These are phyloP conservation scores for Cardamine resedifolia DNA, from an alignment of 345 rosid species.

Conservation along the genomic window DNA sequence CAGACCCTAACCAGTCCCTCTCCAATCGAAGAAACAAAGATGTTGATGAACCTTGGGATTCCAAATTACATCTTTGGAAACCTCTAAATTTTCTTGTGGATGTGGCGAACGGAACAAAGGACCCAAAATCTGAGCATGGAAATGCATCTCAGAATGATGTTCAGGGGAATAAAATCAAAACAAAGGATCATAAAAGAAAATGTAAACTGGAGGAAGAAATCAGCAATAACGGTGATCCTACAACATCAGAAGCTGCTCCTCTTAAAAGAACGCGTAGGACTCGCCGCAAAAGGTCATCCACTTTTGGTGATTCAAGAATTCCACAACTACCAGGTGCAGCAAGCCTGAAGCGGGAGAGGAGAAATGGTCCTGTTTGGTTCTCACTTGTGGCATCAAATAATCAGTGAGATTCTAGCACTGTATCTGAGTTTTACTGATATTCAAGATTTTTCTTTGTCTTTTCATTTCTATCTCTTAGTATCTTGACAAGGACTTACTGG, in stretches of 20 bases:
- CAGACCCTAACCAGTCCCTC: constrained; percentile 48
- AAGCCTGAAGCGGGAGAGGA: constrained; percentile 49
- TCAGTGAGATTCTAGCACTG: constrained; percentile 56
- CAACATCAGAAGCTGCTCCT: constrained; percentile 52
- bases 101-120: constrained; percentile 87
- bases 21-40: constrained; percentile 42
- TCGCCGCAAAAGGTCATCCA: constrained; percentile 56
- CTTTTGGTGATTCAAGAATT: constrained; percentile 51
- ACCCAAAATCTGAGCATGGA: constrained; percentile 43
- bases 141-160: constrained; percentile 42
- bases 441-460: constrained; percentile 15
- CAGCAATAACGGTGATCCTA: constrained; percentile 47
- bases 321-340: constrained; percentile 61
- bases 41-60: constrained; percentile 56
- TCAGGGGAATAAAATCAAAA: constrained; percentile 47
- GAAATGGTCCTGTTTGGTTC: constrained; percentile 86
- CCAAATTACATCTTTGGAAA: constrained; percentile 74
- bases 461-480: not conserved
- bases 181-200: constrained; percentile 50
- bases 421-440: not conserved
- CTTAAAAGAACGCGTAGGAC: constrained; percentile 63
- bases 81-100: constrained; percentile 94
- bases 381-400: constrained; percentile 85
- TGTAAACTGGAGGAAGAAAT: constrained; percentile 52
- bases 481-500: constrained; percentile 37